Evolutionary conservation across 352 stramenopile species (phyloP), one percentile per base, ranked within the genome.

Genomic region (Globisporangium megalacanthum): DNA sequence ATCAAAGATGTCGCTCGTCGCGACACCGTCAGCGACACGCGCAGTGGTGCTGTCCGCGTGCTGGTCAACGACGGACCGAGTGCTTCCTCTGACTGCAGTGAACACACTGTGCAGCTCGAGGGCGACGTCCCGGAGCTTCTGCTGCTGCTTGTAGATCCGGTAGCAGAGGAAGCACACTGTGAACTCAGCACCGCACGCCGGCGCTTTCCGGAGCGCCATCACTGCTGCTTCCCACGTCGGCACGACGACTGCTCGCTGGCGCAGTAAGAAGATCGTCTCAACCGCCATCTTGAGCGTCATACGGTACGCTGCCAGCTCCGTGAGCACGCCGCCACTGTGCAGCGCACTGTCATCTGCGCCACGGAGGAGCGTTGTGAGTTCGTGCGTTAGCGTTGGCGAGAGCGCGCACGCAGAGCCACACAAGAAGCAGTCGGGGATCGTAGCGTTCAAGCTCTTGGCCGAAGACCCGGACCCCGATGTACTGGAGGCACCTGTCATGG

Each of bases 241-340:
- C 0, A 92, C 57, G n/a, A 62, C 53, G 4, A 85, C 59, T 2
- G 77, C 84, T 7, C 84, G 79, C 46, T 92, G 79, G 6, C 81
- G 73, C 39, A 91, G 66, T 14, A 79, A 61, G 41, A 77, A 87
- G 6, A 94, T 73, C 22, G 81, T 90, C 4, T 88, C 71, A 5
- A 80, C 54, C 1, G 74, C 80, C 82, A 92, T 94, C 8, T 87
- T 91, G 49, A 89, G 56, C 9, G 79, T 92, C 82, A 94, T 89
- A 25, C 78, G 68, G 48, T 87, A 90, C 52, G 83, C 75, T 0
- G 73, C 59, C 14, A 79, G 39, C 22, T 65, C 62, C 13, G 69
- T 62, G 22, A 76, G 58, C 22, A 85, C 41, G 13, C 74, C 62
- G 4, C 35, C 35, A 13, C 35, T 39, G 35, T 39, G 35, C 35